Evolutionary conservation across 2,329 filamentous ascomycete genomes (phyloP).

Genomic region (Penicillium sp.): DNA sequence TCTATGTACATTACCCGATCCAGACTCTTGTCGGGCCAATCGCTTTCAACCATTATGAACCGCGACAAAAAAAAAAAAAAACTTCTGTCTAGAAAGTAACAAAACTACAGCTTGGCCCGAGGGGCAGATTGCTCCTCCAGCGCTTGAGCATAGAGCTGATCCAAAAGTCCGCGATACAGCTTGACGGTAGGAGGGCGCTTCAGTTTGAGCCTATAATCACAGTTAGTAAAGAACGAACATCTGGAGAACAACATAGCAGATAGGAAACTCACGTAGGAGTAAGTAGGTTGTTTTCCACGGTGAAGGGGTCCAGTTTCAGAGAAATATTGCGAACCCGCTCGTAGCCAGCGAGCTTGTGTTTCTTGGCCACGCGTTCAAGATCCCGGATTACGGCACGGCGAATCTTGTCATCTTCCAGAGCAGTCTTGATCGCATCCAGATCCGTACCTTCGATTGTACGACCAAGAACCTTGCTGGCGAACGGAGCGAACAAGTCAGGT

Average conservation of each 20-base stretch:
- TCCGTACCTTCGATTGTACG: conserved; percentile 66
- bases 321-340: conserved; percentile 76
- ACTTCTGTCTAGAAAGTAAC: background rate
- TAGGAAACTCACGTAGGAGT: conserved; percentile 47
- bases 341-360: conserved; percentile 87
- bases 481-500: conserved; percentile 77
- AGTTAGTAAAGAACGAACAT: conserved; percentile 17
- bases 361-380: conserved; percentile 74
- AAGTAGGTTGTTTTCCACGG: conserved; percentile 82
- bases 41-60: background rate
- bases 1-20: background rate
- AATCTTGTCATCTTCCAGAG: conserved; percentile 68
- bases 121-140: conserved; percentile 38
- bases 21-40: background rate
- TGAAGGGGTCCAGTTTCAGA: conserved; percentile 85
- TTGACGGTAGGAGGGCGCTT: conserved; percentile 69
- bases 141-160: conserved; percentile 62
- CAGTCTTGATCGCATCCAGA: conserved; percentile 64
- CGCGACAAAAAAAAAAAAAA: background rate
- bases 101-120: conserved; percentile 41
- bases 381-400: conserved; percentile 73
- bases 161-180: conserved; percentile 57
- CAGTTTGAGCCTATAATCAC: conserved; percentile 60
- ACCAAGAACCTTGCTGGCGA: conserved; percentile 74
- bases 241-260: background rate